A percentile compares a stretch with the other conserved stretches of the same genome.
Conservation (phyloP, 1,139 yeast genomes). For the Debaryomyces coudertii region DNA sequence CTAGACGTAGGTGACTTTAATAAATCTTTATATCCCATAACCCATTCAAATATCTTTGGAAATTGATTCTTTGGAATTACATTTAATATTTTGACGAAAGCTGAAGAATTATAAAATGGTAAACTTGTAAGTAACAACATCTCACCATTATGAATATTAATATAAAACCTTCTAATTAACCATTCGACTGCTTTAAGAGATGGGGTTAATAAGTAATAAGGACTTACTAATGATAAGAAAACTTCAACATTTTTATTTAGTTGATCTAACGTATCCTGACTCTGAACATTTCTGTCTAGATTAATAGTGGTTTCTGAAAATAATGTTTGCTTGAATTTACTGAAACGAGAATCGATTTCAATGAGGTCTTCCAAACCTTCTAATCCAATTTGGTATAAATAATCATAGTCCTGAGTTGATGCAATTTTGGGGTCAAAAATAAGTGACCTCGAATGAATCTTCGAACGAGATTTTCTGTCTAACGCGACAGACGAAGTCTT, state of each 20-base stretch:
- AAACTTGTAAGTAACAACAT: slow-evolving; percentile 66
- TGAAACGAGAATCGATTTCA: slow-evolving; percentile 72
- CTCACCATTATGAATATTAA: slow-evolving; percentile 82
- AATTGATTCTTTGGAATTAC: slow-evolving; percentile 62
- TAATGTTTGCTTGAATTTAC: slow-evolving; percentile 66
- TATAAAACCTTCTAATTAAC: slow-evolving; percentile 90
- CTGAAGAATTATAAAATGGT: slow-evolving; percentile 74
- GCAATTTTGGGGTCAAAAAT: slow-evolving; percentile 87
- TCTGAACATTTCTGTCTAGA: slow-evolving; percentile 79
- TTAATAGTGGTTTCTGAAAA: slow-evolving; percentile 80
- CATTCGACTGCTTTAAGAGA: slow-evolving; percentile 88
- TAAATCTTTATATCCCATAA: slow-evolving; percentile 66
- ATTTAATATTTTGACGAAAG: slow-evolving; percentile 75
- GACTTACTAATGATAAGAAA: slow-evolving; percentile 75
- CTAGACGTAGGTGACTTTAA: slow-evolving; percentile 67
- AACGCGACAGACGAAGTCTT: slow-evolving; percentile 73
- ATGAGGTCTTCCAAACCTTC: slow-evolving; percentile 80
- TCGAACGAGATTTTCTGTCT: slow-evolving; percentile 84
- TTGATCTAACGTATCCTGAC: slow-evolving; percentile 72
- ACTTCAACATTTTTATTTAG: slow-evolving; percentile 74
- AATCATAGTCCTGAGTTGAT: slow-evolving; percentile 89
- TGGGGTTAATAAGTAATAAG: slow-evolving; percentile 72
- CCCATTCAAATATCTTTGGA: slow-evolving; percentile 78
- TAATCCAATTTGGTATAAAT: slow-evolving; percentile 68
- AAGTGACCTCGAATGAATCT: slow-evolving; percentile 84